Evolutionary conservation across 345 rosid genomes (phyloP), one percentile per base, ranked within the genome.

Genomic region (Noccaea caerulescens): DNA sequence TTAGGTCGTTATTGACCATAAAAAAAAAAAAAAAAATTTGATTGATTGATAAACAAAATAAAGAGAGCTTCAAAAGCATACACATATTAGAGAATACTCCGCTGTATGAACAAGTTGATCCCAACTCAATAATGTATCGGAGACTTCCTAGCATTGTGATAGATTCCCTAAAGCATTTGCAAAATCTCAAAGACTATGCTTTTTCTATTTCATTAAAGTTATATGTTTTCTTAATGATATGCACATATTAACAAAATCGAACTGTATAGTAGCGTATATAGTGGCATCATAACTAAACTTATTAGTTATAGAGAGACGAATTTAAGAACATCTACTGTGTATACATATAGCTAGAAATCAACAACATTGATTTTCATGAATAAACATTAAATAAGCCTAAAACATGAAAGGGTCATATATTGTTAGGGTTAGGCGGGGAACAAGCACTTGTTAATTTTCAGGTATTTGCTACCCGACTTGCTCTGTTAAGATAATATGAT

Each of bases 101-200:
- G 23, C 23, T 20, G 23, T 20, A 20, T 7, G 10, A 36, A 36
- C 3, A 55, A 58, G 65, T 58, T 11, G 13, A 4, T 38, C 51
- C 30, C 30, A 58, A 69, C 58, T 47, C 42, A 25, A 23, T 58
- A 47, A 47, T 47, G 53, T 69, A 58, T 49, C 41, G 7, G 32
- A 36, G 41, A 58, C 66, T 69, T 70, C 30, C 4, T 27, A 70
- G 60, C 75, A 38, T 50, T 50, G 52, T 14, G 32, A 37, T 50
- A 50, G 50, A 70, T 38, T 70, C 67, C 42, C 52, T 49, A 49
- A 47, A 49, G 23, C 59, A 59, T 30, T 27, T 20, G 60, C 14
- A 16, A 38, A 20, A 36, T 46, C 8, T 45, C 2, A 39, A 47
- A 69, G 65, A 16, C 10, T 23, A 5, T 39, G 71, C 30, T n/a